Evolutionary conservation across 768 basidiomycete genomes (phyloP), one percentile per base, ranked within the genome.

Genomic region (Dioszegia aurantiaca): DNA sequence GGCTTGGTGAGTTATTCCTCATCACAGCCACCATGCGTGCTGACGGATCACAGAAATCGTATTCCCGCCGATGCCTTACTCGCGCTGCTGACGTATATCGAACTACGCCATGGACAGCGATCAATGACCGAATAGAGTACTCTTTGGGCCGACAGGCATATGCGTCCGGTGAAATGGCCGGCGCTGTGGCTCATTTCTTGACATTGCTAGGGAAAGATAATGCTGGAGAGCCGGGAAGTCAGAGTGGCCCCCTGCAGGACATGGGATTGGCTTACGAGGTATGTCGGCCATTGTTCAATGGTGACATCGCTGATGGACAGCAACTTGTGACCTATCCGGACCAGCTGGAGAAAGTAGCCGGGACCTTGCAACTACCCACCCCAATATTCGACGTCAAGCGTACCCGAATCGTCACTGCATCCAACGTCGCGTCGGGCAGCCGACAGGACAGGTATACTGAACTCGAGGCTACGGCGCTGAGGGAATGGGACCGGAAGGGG

Each of bases 181-280:
- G 82, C 6, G 91, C 94, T 8, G 85, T 93, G 26, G 79, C 81
- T 41, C 82, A 87, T 58, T 97, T 97, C 73, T 73, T 94, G 19
- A 81, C 83, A 0, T 79, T 94, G 16, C 79, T 98, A 21, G 80
- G 81, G 3, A 63, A 58, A 30, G 75, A 80, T 47, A 67, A 76
- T 42, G 67, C 58, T 2, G 64, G 64, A 36, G 61, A 63, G 9
- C 56, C 62, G 4, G 72, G 72, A 17, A 67, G 68, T 30, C 80
- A 83, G 44, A 87, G 87, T 56, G 86, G 85, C 58, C 80, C 89
- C 5, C 72, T 97, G 33, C 89, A 94, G 58, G 94, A 99, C 77
- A 89, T 98, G 68, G 82, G 84, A 23, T 84, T 91, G 14, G 90
- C 95, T 4, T 87, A 88, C 67, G 82, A 85, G 70, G 92, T 93